phyloP scores from a whole-genome alignment of 1,139 yeast species.

The Casaregolazyma lundiana region DNA sequence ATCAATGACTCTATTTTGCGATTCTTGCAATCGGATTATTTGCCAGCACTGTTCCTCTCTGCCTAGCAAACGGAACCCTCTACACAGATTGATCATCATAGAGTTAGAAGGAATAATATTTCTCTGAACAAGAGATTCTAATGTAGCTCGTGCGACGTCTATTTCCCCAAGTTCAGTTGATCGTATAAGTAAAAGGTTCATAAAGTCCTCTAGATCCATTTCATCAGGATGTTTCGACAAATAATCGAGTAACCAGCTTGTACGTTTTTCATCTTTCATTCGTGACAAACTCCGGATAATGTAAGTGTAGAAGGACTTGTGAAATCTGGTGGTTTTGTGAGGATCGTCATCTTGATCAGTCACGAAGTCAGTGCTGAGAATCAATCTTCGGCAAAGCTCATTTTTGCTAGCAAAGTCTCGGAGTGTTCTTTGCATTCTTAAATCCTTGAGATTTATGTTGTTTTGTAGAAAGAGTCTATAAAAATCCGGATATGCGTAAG shows the following conservation, averaged over 20 bases:
- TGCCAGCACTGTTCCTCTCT: constrained; percentile 25
- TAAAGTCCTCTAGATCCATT: constrained; percentile 13
- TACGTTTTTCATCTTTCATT: constrained; percentile 12
- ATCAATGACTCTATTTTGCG: constrained; percentile 15
- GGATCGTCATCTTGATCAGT: constrained; percentile 9
- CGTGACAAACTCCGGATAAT: constrained; percentile 16
- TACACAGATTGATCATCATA: constrained; percentile 19
- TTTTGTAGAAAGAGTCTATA: constrained; percentile 21
- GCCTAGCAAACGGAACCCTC: constrained; percentile 25
- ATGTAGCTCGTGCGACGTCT: constrained; percentile 21
- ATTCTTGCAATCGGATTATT: constrained; percentile 18
- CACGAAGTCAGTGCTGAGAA: constrained; percentile 20
- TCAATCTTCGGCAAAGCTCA: constrained; percentile 20
- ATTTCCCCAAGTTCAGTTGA: constrained; percentile 26
- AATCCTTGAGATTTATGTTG: constrained; percentile 15
- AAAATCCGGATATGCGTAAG: constrained; percentile 18
- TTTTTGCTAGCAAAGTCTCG: constrained; percentile 17
- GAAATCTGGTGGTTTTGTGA: constrained; percentile 13
- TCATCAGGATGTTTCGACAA: constrained; percentile 10
- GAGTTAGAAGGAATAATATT: constrained; percentile 18
- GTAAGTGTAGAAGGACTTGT: constrained; percentile 16
- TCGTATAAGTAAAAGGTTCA: constrained; percentile 18
- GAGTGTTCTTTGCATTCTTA: constrained; percentile 8
- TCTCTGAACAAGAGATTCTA: constrained; percentile 21
- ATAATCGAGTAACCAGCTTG: constrained; percentile 20